Conservation (phyloP, 2,329 filamentous ascomycete genomes). For the Claviceps maximensis region DNA sequence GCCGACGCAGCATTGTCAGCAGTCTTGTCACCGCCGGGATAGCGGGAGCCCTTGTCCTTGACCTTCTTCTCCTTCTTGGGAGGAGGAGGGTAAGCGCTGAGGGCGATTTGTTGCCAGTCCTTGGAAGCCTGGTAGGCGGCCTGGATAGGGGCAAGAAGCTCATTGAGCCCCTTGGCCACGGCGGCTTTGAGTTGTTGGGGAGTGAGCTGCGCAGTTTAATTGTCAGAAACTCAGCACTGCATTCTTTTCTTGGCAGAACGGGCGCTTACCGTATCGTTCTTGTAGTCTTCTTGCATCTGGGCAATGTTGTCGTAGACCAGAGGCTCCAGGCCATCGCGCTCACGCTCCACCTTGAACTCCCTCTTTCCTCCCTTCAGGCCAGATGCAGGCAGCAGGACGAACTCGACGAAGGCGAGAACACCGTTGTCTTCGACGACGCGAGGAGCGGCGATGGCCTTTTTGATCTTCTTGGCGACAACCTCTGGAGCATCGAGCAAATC, state of each 20-base stretch:
- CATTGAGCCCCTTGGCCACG: constrained; percentile 57
- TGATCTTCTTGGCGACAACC: constrained; percentile 65
- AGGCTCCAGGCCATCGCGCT: constrained; percentile 54
- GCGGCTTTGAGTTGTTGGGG: constrained; percentile 84
- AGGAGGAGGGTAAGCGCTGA: constrained; percentile 67
- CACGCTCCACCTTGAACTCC: constrained; percentile 55
- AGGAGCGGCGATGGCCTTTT: constrained; percentile 70
- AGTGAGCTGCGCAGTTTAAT: constrained; percentile 37
- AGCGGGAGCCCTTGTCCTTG: constrained; percentile 60
- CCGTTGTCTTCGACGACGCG: constrained; percentile 74
- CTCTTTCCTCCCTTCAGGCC: constrained; percentile 42
- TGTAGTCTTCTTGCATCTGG: constrained; percentile 68
- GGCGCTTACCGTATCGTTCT: constrained; percentile 55
- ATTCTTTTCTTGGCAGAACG: background rate
- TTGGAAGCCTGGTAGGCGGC: constrained; percentile 53
- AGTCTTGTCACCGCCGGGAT: constrained; percentile 32
- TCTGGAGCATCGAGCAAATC: constrained; percentile 78
- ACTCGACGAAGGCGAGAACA: constrained; percentile 74
- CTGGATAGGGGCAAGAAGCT: constrained; percentile 66
- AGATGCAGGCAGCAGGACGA: constrained; percentile 67
- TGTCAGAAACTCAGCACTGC: background rate
- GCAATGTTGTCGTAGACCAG: constrained; percentile 67
- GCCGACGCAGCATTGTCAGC: background rate
- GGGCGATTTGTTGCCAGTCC: constrained; percentile 61
- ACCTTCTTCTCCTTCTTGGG: constrained; percentile 62